Conservation (phyloP, 1,284 basidiomycete species). For the Coniferiporia sulphurascens region DNA sequence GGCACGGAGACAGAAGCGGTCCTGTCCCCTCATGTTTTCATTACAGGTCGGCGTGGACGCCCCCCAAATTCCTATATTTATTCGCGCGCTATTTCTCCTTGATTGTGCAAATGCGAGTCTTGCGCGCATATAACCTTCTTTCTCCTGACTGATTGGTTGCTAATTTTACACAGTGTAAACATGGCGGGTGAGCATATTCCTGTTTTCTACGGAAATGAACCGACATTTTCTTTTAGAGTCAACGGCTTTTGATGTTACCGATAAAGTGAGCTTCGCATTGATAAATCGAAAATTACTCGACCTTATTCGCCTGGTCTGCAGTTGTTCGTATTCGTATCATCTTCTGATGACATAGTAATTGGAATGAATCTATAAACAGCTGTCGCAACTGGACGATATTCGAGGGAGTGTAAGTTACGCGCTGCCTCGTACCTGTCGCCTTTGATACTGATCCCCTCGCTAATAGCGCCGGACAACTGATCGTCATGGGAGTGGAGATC, state of each 20-base stretch:
- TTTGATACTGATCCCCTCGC: not conserved
- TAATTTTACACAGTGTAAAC: conserved; percentile 1
- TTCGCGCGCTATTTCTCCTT: conserved; percentile 6
- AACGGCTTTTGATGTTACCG: not conserved
- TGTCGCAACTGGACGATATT: conserved; percentile 5
- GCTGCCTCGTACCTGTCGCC: not conserved
- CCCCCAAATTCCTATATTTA: conserved; percentile 7
- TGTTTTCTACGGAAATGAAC: not conserved
- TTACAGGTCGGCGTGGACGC: conserved; percentile 5
- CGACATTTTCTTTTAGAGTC: not conserved
- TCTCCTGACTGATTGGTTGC: not conserved
- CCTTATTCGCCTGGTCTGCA: not conserved
- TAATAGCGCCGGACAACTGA: conserved; percentile 5
- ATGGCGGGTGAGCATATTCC: not conserved
- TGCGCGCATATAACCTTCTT: no score
- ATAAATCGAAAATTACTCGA: not conserved
- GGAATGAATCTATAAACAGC: not conserved
- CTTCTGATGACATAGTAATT: not conserved
- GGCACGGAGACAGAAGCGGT: not conserved
- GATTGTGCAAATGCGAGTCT: conserved; percentile 5
- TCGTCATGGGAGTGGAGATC: conserved; percentile 8
- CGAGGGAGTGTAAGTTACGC: conserved; percentile 3
- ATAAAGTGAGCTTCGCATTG: not conserved
- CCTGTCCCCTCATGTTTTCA: not conserved
- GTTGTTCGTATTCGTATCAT: not conserved